Percentiles rank a stretch among this genome's conserved stretches.
Conservation (phyloP, 306 rosid genomes). For the Notholithocarpus densiflorus region DNA sequence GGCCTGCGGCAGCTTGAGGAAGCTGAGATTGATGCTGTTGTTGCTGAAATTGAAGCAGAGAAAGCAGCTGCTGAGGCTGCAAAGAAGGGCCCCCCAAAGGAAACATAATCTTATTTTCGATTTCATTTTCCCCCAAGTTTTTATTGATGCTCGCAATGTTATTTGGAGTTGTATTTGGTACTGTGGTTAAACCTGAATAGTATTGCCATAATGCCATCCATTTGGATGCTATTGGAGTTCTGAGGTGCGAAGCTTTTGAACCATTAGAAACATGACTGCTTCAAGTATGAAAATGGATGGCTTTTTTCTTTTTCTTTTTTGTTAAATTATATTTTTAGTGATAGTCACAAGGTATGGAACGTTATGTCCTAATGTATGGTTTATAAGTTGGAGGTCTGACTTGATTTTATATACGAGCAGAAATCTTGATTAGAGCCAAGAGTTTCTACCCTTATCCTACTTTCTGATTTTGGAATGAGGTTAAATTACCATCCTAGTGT, state of each 20-base stretch:
- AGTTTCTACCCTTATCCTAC: not conserved
- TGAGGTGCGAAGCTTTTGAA: not conserved
- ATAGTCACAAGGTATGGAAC: not conserved
- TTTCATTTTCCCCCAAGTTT: not conserved
- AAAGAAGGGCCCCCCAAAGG: constrained; percentile 85
- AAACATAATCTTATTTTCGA: constrained; percentile 46
- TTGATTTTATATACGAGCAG: not conserved
- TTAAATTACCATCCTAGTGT: not conserved
- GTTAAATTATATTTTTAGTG: too few species aligned
- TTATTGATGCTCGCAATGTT: not conserved
- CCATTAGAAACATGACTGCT: not conserved
- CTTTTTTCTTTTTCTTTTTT: too few species aligned
- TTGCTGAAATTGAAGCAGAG: constrained; percentile 92
- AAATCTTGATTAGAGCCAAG: not conserved
- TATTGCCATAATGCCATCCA: not conserved
- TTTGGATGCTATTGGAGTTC: not conserved
- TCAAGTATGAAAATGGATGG: not conserved
- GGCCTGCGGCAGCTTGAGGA: constrained; percentile 92
- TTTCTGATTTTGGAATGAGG: not conserved
- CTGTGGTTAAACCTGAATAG: not conserved
- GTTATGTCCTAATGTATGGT: not conserved
- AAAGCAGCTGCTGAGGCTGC: constrained; percentile 99
- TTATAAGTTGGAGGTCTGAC: not conserved
- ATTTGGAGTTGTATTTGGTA: not conserved
- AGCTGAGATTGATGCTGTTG: constrained; percentile 90